Evolutionary conservation across 805 yeast genomes (phyloP).

Genomic region (Saccharomyces jurei): DNA sequence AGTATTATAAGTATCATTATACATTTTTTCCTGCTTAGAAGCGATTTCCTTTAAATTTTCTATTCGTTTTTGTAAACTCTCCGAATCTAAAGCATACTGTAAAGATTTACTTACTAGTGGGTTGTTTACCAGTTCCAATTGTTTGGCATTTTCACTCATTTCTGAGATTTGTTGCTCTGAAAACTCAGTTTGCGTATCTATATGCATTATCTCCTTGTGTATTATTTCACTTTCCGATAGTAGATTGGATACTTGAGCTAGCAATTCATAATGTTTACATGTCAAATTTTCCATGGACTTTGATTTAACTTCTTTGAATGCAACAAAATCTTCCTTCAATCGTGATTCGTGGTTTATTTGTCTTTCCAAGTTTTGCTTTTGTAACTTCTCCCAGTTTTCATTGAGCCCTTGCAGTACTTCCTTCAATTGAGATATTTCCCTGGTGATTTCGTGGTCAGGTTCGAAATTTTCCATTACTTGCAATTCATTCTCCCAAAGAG

Average conservation of each 20-base stretch:
- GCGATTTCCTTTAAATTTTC: slow-evolving; percentile 15
- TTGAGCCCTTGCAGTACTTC: slow-evolving; percentile 16
- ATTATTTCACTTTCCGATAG: slow-evolving; percentile 5
- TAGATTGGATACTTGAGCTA: slow-evolving; percentile 7
- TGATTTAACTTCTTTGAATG: slow-evolving; percentile 14
- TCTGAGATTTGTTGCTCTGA: neutral
- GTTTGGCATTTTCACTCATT: slow-evolving; percentile 3
- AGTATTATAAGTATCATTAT: slow-evolving; percentile 24
- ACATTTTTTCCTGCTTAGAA: slow-evolving; percentile 12
- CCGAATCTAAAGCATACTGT: slow-evolving; percentile 6
- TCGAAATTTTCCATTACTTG: slow-evolving; percentile 23
- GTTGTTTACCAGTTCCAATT: slow-evolving; percentile 4
- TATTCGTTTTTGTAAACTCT: slow-evolving; percentile 16
- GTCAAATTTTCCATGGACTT: slow-evolving; percentile 20
- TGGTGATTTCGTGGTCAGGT: slow-evolving; percentile 24
- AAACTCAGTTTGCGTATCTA: neutral
- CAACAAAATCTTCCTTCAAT: slow-evolving; percentile 18
- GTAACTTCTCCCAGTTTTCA: slow-evolving; percentile 7
- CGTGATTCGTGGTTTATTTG: slow-evolving; percentile 8
- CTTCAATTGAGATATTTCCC: slow-evolving; percentile 24
- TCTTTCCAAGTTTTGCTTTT: slow-evolving; percentile 8
- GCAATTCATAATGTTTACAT: slow-evolving; percentile 11
- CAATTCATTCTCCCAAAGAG: slow-evolving; percentile 15
- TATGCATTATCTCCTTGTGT: neutral
- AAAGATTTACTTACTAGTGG: neutral